phyloP scores from a whole-genome alignment of 768 basidiomycete genomes.

The Calvatia gigantea region DNA sequence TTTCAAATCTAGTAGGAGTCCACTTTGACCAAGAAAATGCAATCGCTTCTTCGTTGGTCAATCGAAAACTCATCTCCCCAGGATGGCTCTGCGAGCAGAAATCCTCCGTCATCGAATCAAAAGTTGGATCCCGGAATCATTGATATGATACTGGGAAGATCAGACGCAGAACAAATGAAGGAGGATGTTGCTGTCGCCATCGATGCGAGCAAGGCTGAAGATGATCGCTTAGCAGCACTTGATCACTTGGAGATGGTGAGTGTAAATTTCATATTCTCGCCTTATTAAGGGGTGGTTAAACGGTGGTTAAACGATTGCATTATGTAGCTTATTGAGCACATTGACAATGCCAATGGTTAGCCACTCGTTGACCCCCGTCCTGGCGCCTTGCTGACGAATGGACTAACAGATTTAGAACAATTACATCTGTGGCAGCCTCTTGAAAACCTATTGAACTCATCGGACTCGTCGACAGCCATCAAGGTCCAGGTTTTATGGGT shows the following conservation, averaged over 20 bases:
- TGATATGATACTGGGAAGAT: constrained; percentile 80
- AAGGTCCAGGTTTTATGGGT: constrained; percentile 78
- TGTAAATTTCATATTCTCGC: neutral
- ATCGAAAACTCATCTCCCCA: constrained; percentile 61
- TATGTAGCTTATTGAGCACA: constrained; percentile 73
- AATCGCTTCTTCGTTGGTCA: constrained; percentile 79
- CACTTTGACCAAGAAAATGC: constrained; percentile 39
- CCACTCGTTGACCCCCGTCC: constrained; percentile 23
- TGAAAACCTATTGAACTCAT: constrained; percentile 54
- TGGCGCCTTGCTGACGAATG: neutral
- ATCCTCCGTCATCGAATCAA: constrained; percentile 33
- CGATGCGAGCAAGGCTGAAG: constrained; percentile 51
- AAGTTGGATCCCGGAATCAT: constrained; percentile 82
- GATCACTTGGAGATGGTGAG: constrained; percentile 88
- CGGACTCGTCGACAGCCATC: constrained; percentile 54
- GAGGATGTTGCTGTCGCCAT: constrained; percentile 66
- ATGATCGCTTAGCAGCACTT: constrained; percentile 62
- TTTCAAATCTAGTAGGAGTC: neutral
- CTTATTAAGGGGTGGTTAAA: too few relatives aligned
- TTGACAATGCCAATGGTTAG: constrained; percentile 84
- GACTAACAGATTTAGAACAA: constrained; percentile 60
- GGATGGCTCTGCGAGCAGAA: constrained; percentile 23
- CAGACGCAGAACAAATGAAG: constrained; percentile 82
- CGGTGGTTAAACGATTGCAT: neutral
- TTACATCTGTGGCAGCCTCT: constrained; percentile 79